Evolutionary conservation across 345 rosid genomes (phyloP).

Genomic region (Firmiana major): DNA sequence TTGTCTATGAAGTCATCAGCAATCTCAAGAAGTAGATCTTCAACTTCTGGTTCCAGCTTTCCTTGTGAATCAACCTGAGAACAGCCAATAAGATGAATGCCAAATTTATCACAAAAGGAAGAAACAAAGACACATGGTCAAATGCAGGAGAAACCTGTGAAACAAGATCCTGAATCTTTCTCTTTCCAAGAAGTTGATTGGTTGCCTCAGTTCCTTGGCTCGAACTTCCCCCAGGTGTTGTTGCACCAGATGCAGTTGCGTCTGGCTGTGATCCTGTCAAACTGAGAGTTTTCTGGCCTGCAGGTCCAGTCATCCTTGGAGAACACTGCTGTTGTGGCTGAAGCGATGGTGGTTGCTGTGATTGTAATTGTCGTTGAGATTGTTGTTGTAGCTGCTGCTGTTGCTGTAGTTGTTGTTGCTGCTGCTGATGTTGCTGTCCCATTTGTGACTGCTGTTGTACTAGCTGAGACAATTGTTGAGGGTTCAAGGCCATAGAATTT

Average conservation of each 20-base stretch:
- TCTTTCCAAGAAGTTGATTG: slow-evolving; percentile 94
- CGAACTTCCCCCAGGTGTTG: slow-evolving; percentile 97
- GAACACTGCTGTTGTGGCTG: slow-evolving; percentile 57
- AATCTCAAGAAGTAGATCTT: slow-evolving; percentile 88
- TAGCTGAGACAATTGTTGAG: slow-evolving; percentile 78
- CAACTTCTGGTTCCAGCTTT: slow-evolving; percentile 82
- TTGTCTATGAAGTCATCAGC: slow-evolving; percentile 93
- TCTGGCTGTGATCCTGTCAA: slow-evolving; percentile 98
- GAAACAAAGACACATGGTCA: slow-evolving; percentile 1
- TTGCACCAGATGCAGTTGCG: slow-evolving; percentile 91
- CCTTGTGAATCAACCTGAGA: slow-evolving; percentile 77
- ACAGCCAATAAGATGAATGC: slow-evolving; percentile 19
- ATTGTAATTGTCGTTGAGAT: slow-evolving; percentile 31
- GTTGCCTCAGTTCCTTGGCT: slow-evolving; percentile 99
- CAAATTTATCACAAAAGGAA: slow-evolving; percentile 4
- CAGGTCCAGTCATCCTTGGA: slow-evolving; percentile 56
- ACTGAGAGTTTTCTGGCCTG: slow-evolving; percentile 85
- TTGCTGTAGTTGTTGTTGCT: slow-evolving; percentile 32
- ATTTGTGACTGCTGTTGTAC: slow-evolving; percentile 72
- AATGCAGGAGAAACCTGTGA: slow-evolving; percentile 62
- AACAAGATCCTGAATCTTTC: slow-evolving; percentile 97
- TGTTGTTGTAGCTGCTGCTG: slow-evolving; percentile 35
- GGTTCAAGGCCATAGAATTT: slow-evolving; percentile 57
- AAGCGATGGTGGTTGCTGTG: slow-evolving; percentile 22
- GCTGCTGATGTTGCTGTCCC: slow-evolving; percentile 49